Evolutionary conservation across 257 asterid species (phyloP).

Genomic region (Catharanthus roseus): DNA sequence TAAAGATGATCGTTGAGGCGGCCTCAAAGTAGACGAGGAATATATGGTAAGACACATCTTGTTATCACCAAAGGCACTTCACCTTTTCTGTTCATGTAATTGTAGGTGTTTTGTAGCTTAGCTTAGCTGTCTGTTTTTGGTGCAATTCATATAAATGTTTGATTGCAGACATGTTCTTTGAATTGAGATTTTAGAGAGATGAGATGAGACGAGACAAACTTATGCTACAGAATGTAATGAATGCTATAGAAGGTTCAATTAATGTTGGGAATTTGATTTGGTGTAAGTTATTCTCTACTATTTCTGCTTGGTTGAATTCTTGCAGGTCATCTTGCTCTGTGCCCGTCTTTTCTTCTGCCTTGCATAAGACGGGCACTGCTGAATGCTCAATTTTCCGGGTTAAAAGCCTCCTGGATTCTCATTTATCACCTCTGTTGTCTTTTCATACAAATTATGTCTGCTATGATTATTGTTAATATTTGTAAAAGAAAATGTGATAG

Average conservation of each 20-base stretch:
- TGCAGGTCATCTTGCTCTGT: background rate
- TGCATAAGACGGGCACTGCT: background rate
- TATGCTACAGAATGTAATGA: slow-evolving; percentile 5
- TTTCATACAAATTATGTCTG: no score
- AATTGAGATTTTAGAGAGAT: no score
- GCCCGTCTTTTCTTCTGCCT: background rate
- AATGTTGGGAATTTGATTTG: background rate
- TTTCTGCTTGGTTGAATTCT: background rate
- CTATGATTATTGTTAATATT: no score
- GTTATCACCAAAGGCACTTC: background rate
- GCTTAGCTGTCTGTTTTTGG: background rate
- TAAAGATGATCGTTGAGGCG: slow-evolving; percentile 16
- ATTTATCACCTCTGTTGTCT: no score
- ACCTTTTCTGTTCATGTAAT: background rate
- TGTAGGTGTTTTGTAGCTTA: no score
- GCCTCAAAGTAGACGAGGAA: slow-evolving; percentile 11
- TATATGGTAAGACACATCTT: background rate
- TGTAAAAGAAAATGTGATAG: no score
- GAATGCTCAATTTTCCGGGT: background rate
- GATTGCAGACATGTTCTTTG: background rate
- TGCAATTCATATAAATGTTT: background rate
- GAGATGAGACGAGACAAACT: background rate
- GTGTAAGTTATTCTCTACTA: background rate
- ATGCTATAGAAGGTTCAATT: background rate
- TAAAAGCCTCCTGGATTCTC: background rate